Percentiles rank a stretch among this genome's conserved stretches.
phyloP scores from a whole-genome alignment of 345 rosid genomes.

The Eucalyptus cloeziana region DNA sequence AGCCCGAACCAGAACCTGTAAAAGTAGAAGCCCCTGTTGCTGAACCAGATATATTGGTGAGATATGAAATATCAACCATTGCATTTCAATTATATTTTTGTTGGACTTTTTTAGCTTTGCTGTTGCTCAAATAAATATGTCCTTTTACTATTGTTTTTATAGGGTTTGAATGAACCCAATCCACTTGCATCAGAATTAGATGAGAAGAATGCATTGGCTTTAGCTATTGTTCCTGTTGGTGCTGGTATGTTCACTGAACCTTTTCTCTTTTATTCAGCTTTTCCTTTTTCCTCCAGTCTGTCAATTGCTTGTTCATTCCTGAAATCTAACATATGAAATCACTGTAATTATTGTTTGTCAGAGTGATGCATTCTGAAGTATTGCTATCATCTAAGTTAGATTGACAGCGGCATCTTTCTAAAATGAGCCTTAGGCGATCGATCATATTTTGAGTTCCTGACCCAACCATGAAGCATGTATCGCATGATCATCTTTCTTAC shows the following conservation, averaged over 20 bases:
- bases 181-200: slow-evolving; percentile 62
- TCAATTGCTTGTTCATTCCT: neutral
- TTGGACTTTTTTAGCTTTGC: neutral
- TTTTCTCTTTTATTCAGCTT: slow-evolving; percentile 2
- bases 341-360: neutral
- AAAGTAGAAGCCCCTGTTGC: slow-evolving; percentile 49
- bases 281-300: neutral
- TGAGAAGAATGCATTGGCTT: slow-evolving; percentile 81
- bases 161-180: slow-evolving; percentile 74
- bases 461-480: neutral
- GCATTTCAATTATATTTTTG: neutral
- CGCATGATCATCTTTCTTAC: neutral
- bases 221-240: slow-evolving; percentile 94
- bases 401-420: neutral
- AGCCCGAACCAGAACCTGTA: slow-evolving; percentile 58
- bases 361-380: neutral
- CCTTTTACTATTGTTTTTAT: neutral
- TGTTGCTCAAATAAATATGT: neutral
- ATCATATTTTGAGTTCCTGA: neutral
- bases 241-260: neutral
- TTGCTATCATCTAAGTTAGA: neutral
- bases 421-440: neutral
- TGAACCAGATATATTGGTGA: slow-evolving; percentile 81
- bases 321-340: neutral
- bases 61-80: neutral